Percentiles rank a stretch among this genome's conserved stretches.
phyloP scores from a whole-genome alignment of 352 stramenopile species.

The Phytophthora cryptogea region DNA sequence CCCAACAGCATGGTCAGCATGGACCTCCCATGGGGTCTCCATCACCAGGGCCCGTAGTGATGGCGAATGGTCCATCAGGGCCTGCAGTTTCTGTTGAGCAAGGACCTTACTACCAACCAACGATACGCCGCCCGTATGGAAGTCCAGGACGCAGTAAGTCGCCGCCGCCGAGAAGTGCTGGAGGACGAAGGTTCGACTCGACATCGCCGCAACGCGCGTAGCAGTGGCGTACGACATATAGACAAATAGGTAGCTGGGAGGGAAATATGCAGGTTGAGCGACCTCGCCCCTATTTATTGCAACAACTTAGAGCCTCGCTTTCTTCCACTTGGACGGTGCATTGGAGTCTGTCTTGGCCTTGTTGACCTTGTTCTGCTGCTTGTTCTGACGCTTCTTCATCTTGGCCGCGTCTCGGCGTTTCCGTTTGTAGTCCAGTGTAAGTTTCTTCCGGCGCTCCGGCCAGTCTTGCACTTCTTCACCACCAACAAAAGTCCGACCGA shows the following conservation, averaged over 20 bases:
- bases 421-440: constrained; percentile 82
- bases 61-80: constrained; percentile 12
- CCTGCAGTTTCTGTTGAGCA: constrained; percentile 11
- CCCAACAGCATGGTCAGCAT: constrained; percentile 21
- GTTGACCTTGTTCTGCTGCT: constrained; percentile 46
- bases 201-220: constrained; percentile 29
- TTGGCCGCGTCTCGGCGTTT: constrained; percentile 80
- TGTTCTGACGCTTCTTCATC: constrained; percentile 74
- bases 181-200: constrained; percentile 13
- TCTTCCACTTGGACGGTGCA: constrained; percentile 31
- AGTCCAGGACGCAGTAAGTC: constrained; percentile 36
- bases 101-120: constrained; percentile 17
- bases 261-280: constrained; percentile 23
- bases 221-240: constrained; percentile 31
- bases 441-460: constrained; percentile 67
- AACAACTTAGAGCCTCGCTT: constrained; percentile 38
- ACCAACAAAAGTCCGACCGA: constrained; percentile 55
- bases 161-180: constrained; percentile 17
- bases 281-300: constrained; percentile 42
- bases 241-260: constrained; percentile 26
- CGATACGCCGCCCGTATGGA: constrained; percentile 21
- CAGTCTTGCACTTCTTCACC: constrained; percentile 42
- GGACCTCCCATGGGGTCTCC: constrained; percentile 8
- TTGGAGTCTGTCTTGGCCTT: constrained; percentile 26
- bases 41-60: constrained; percentile 5